Evolutionary conservation across 345 rosid species (phyloP), one percentile per base, ranked within the genome.

Genomic region (Aurinia saxatilis): DNA sequence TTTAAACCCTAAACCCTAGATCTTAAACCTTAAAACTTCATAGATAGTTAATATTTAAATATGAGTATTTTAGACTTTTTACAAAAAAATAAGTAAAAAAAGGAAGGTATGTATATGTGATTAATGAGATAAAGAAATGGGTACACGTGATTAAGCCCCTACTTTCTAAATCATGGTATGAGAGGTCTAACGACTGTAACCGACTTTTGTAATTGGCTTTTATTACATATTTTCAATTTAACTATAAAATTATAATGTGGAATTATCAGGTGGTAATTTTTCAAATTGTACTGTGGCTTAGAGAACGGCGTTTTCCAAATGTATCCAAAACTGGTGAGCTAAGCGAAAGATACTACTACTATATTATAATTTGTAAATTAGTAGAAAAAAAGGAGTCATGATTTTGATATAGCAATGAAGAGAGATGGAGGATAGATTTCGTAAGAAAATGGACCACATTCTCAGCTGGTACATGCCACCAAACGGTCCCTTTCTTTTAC

Each of bases 401-500:
- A 52, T 60, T 50, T 36, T 68, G 35, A 46, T 60, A 29, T 36
- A 60, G 42, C 37, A 21, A 49, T 39, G 65, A 48, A 49, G 34
- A 67, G 58, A 57, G 63, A 15, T 10, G 23, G 61, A 45, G 10
- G 50, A 52, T 53, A 60, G 56, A 69, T 60, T 60, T 44, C 41
- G 27, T 7, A 34, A 17, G 50, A 36, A 36, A 60, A 9, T 60
- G 73, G 73, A 60, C 73, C 73, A 69, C 67, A 52, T 36, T 50
- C 39, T 60, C 56, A 44, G 61, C 54, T 52, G 54, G 12, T 60
- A 39, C 41, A 68, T 52, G n/a, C 25, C 49, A 60, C 61, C 54
- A 60, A 69, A 69, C 61, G 73, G 73, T 69, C 73, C 73, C 38
- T 35, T 50, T 16, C 27, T 50, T 57, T 44, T 60, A 21, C 60